A percentile compares a stretch with the other conserved stretches of the same genome.
Conservation (phyloP, 2,329 filamentous ascomycete genomes). For the Plectosphaerella plurivora region DNA sequence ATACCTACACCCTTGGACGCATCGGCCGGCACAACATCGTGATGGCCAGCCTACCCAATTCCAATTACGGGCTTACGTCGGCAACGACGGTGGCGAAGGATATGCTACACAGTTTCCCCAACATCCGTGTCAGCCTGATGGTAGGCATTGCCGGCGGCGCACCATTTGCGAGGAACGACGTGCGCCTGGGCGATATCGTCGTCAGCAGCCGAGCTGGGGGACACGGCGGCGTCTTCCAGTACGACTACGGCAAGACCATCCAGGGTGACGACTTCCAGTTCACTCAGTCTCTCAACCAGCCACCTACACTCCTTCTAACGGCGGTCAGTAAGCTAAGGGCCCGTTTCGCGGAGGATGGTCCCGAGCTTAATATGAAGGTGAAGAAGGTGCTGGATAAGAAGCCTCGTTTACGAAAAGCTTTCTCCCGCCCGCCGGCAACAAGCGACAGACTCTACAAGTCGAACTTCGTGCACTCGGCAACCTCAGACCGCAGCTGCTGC, state of each 20-base stretch:
- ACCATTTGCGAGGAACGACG: slow-evolving; percentile 26
- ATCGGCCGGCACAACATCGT: slow-evolving; percentile 15
- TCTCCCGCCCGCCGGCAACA: not conserved
- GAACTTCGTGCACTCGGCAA: slow-evolving; percentile 1
- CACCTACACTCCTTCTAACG: slow-evolving; percentile 9
- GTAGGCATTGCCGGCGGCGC: slow-evolving; percentile 30
- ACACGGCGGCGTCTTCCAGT: slow-evolving; percentile 16
- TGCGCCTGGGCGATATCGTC: slow-evolving; percentile 19
- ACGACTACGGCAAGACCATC: slow-evolving; percentile 18
- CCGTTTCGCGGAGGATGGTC: no score
- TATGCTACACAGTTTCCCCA: slow-evolving; percentile 23
- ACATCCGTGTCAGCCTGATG: slow-evolving; percentile 23
- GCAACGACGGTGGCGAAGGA: slow-evolving; percentile 15
- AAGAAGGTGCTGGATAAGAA: not conserved
- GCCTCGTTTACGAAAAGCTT: not conserved
- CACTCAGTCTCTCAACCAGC: slow-evolving; percentile 12
- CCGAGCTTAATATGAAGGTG: no score
- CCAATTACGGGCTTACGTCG: slow-evolving; percentile 10
- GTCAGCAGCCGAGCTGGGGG: slow-evolving; percentile 4
- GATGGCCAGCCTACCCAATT: slow-evolving; percentile 12
- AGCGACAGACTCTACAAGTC: slow-evolving; percentile 6
- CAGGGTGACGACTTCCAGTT: slow-evolving; percentile 11
- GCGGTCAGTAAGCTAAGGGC: slow-evolving; percentile 2
- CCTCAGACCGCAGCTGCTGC: not conserved
- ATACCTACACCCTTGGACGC: slow-evolving; percentile 12